Conservation (phyloP, 225 moss, liverwort and hornwort genomes). For the Bryum argenteum region DNA sequence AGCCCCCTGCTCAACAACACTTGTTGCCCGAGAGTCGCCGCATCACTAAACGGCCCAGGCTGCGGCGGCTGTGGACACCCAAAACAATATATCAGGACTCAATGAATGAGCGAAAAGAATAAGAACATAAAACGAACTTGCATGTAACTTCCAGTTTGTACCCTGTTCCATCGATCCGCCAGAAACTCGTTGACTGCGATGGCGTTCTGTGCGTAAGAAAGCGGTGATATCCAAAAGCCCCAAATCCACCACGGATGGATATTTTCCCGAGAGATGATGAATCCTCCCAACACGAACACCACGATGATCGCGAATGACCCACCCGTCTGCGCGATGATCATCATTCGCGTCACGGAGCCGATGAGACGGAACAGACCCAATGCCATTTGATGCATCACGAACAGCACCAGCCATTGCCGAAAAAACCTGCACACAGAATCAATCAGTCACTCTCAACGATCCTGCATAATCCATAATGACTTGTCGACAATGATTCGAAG, state of each 20-base stretch:
- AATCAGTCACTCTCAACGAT: not conserved
- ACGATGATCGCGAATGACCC: conserved; percentile 72
- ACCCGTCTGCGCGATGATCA: conserved; percentile 83
- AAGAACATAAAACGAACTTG: too few species aligned
- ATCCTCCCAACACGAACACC: conserved; percentile 84
- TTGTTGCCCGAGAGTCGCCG: conserved; percentile 44
- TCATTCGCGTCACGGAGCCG: conserved; percentile 69
- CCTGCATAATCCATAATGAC: too few species aligned
- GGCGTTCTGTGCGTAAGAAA: conserved; percentile 63
- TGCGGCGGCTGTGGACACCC: conserved; percentile 39
- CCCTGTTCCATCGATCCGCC: conserved; percentile 56
- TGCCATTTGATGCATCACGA: conserved; percentile 91
- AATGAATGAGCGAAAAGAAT: too few species aligned
- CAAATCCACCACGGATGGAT: conserved; percentile 75
- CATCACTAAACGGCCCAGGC: conserved; percentile 25
- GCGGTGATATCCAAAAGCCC: conserved; percentile 73
- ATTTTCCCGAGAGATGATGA: conserved; percentile 67
- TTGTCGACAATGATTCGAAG: too few species aligned
- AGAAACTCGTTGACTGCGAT: conserved; percentile 65
- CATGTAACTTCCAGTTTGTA: too few species aligned
- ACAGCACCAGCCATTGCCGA: conserved; percentile 68
- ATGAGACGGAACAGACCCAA: conserved; percentile 73
- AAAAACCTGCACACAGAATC: conserved; percentile 63
- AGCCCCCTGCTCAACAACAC: conserved; percentile 56
- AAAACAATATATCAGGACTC: not conserved